Evolutionary conservation across 2,329 filamentous ascomycete genomes (phyloP), one percentile per base, ranked within the genome.

Genomic region (Lizonia empirigonia): DNA sequence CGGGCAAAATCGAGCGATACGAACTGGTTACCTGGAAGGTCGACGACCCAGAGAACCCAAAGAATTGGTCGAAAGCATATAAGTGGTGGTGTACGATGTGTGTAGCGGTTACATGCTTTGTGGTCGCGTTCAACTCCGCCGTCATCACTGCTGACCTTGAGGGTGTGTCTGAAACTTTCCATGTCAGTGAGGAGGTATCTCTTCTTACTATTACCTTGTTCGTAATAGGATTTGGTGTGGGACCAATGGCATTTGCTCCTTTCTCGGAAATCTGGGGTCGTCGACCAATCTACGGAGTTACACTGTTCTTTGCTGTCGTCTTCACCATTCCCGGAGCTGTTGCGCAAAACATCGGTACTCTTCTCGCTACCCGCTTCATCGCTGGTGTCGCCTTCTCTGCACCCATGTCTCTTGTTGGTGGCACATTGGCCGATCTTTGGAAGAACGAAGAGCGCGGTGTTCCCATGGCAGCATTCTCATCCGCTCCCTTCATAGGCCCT

Each of bases 11-110:
- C n/a, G 68, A 76, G 49, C 58, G 69, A 54, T 86, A 83, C 66
- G 83, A 86, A 50, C 76, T 89, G 8, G 85, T 89, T 26, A 88
- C 86, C 0, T 96, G 94, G 67, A 82, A 79, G 4, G 80, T 86
- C 2, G 77, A 85, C 51, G 90, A 94, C 68, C 82, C 84, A 0
- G 88, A 86, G 58, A 93, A 93, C 65, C 90, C 90, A 0, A 93
- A 93, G 79, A 94, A 93, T 72, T 94, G 89, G 89, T 84, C 82
- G 49, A 91, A 90, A 71, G 77, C 75, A 1, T 87, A 78, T 71
- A 94, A 92, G 74, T 93, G 90, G 89, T 76, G 66, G 63, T 87
- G 84, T 67, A 96, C 91, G 19, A 91, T 95, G 87, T 85, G 90
- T 13, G 90, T 96, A 0, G 88, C 91, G 0, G 24, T 77, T 0